phyloP scores from a whole-genome alignment of 2,329 filamentous ascomycete species.

The Neophaeococcomyces mojaviensis region DNA sequence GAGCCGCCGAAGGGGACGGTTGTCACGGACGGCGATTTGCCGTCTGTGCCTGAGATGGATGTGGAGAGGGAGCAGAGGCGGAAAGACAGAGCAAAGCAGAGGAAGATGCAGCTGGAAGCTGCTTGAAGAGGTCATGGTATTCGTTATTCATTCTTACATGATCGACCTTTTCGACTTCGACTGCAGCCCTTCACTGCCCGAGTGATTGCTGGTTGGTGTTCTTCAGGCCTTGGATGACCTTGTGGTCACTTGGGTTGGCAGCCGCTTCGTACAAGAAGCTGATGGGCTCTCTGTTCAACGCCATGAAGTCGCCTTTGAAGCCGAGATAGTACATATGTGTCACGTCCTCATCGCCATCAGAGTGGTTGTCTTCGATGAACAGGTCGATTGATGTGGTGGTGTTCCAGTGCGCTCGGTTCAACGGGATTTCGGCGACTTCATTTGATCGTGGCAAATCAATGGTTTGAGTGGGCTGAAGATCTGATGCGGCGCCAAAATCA shows the following conservation, averaged over 20 bases:
- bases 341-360: constrained; percentile 69
- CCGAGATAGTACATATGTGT: constrained; percentile 75
- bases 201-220: constrained; percentile 34
- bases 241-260: constrained; percentile 82
- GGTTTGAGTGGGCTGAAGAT: constrained; percentile 63
- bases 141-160: neutral
- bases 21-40: constrained; percentile 26
- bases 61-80: constrained; percentile 27
- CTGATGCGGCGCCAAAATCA: constrained; percentile 71
- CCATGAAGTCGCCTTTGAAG: constrained; percentile 92
- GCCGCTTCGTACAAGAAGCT: constrained; percentile 91
- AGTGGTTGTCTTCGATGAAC: constrained; percentile 90
- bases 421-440: constrained; percentile 78
- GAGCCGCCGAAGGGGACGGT: constrained; percentile 21
- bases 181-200: constrained; percentile 31
- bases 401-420: constrained; percentile 83
- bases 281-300: constrained; percentile 70
- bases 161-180: too few species aligned
- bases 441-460: constrained; percentile 53
- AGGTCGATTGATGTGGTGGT: constrained; percentile 73
- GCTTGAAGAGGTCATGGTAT: constrained; percentile 11
- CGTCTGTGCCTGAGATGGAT: constrained; percentile 32
- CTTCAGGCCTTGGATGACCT: constrained; percentile 37
- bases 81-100: constrained; percentile 28
- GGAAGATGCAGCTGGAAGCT: constrained; percentile 23